Evolutionary conservation across 257 asterid genomes (phyloP).

Genomic region (Fraxinus quadrangulata): DNA sequence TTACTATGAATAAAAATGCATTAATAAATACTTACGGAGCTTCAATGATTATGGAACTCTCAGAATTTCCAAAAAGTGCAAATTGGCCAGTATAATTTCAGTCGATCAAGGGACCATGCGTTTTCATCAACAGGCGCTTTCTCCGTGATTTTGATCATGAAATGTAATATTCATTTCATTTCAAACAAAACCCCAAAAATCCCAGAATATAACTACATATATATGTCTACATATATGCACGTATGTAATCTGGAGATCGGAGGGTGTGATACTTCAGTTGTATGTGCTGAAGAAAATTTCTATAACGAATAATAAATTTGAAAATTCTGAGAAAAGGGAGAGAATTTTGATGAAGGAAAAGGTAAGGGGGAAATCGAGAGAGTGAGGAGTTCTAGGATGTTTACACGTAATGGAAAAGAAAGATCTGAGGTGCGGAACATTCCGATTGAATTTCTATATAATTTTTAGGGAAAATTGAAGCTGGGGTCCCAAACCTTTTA

Average conservation of each 20-base stretch:
- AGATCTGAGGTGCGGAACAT: not conserved
- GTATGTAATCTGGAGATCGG: not conserved
- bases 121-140: slow-evolving; percentile 3
- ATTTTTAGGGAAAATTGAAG: no score
- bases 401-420: not conserved
- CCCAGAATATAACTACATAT: not conserved
- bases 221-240: not conserved
- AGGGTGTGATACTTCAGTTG: slow-evolving; percentile 13
- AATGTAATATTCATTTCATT: not conserved
- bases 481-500: no score
- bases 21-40: slow-evolving; percentile 33
- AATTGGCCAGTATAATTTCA: slow-evolving; percentile 27
- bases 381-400: not conserved
- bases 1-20: slow-evolving; percentile 6
- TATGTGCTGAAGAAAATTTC: slow-evolving; percentile 1
- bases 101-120: slow-evolving; percentile 35
- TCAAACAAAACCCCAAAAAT: slow-evolving; percentile 17
- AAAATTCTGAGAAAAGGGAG: not conserved
- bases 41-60: slow-evolving; percentile 14
- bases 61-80: slow-evolving; percentile 24
- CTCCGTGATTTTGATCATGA: not conserved
- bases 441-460: not conserved
- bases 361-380: not conserved
- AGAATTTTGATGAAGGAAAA: not conserved
- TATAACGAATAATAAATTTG: not conserved